Percentiles rank a stretch among this genome's conserved stretches.
phyloP scores from a whole-genome alignment of 805 yeast species.

The Pichia paraexigua region DNA sequence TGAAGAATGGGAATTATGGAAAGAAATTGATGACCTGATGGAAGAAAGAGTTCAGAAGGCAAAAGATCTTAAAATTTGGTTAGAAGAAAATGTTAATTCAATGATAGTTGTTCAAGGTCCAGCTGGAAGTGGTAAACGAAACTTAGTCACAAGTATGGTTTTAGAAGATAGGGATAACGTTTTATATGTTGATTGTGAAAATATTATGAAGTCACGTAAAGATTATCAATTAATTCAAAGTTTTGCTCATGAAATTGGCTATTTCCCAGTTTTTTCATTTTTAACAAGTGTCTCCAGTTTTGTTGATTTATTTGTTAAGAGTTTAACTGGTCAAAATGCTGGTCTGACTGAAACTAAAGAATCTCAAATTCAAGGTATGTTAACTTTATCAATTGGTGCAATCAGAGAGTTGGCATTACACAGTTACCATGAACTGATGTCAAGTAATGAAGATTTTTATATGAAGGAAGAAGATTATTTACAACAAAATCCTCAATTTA shows the following conservation, averaged over 20 bases:
- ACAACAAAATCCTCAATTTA: constrained; percentile 75
- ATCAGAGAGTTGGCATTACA: constrained; percentile 55
- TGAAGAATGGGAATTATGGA: constrained; percentile 14
- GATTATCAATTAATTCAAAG: constrained; percentile 61
- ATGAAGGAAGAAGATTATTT: constrained; percentile 71
- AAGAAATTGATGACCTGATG: constrained; percentile 38
- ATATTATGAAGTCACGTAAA: constrained; percentile 60
- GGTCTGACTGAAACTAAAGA: constrained; percentile 82
- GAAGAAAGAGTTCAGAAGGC: constrained; percentile 61
- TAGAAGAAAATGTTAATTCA: constrained; percentile 83
- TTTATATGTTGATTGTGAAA: constrained; percentile 72
- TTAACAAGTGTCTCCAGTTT: constrained; percentile 69
- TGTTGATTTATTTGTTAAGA: constrained; percentile 78
- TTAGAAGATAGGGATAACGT: constrained; percentile 53
- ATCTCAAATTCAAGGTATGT: constrained; percentile 71
- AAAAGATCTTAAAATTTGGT: constrained; percentile 65
- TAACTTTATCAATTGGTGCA: constrained; percentile 63
- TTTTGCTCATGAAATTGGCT: constrained; percentile 75
- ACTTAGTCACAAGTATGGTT: constrained; percentile 62
- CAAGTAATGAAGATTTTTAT: constrained; percentile 15
- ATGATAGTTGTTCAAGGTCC: constrained; percentile 91
- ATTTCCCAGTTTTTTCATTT: constrained; percentile 94
- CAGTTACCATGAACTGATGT: constrained; percentile 32
- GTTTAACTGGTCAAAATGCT: constrained; percentile 89
- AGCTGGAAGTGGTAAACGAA: constrained; percentile 89